Base-by-base conservation (phyloP, 768 basidiomycete species). In the Pisolithus microcarpus region DNA sequence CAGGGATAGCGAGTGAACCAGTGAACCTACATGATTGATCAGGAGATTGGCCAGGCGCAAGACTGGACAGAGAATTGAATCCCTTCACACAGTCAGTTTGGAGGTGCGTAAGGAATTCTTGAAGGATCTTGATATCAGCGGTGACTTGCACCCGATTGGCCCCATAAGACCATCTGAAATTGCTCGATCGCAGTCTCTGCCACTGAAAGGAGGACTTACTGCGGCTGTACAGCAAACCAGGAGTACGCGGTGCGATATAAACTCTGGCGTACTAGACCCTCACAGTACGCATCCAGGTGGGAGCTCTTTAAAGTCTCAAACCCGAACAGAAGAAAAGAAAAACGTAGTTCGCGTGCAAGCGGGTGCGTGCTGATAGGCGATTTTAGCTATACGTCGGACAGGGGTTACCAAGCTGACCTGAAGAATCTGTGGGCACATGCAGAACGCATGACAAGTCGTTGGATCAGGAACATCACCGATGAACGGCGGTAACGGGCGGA, bases 211-310 rank as follows among this genome's bases (percentile, higher is more conserved):
- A 4, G 36, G 40, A 60, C 90, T 67, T 66, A 96, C 94, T 92
- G 91, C 8, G 93, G 87, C n/a, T 87, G 79, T 44, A 85, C 79
- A n/a, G 85, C 72, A 69, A 98, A 99, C 96, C 95, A 98, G 4
- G 84, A 79, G 58, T 91, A 90, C 2, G 91, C 92, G 2, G 84
- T 79, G 5, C 70, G 67, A 65, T 92, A 99, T 6, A 99, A 70
- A 46, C 73, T 74, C 57, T 89, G 81, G 38, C 96, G 79, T 30
- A 92, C 69, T 19, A 75, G 61, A 57, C 82, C 76, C 66, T 98
- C 94, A 50, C 89, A 86, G 53, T 81, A 81, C 0, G 81, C 73
- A 63, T 98, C 95, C 56, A 96, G 72, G 55, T 84, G 78, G 10
- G 90, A 94, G 58, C 91, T 91, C 59, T 87, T 87, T 34, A 98